Evolutionary conservation across 768 basidiomycete species (phyloP), one percentile per base, ranked within the genome.

Genomic region (Agaricus subrufescens): DNA sequence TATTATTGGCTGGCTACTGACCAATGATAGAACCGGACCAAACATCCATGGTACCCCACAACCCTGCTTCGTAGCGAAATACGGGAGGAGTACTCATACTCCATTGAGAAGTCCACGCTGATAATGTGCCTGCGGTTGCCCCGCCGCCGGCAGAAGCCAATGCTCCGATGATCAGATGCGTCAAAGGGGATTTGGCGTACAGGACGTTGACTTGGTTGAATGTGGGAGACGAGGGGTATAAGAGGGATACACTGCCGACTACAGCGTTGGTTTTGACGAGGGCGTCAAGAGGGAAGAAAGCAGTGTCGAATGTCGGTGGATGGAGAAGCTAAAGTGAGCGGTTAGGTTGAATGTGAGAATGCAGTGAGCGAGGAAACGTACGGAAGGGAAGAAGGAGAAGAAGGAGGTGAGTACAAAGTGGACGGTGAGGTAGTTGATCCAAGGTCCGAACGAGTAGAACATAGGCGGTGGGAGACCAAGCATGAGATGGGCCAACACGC

Each of bases 1-100:
- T 71, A 52, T 51, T 19, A 19, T 19, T 19, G 19, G 19, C 19
- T 19, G 19, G 19, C 19, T 19, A 34, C 34, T 34, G 34, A 70
- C 71, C 78, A 8, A 75, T 75, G 2, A 81, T 58, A 7, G 77
- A 72, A 39, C 81, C 81, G 53, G 72, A 79, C 81, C 80, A 82
- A 0, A 81, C 63, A 60, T 82, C 81, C 15, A 81, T 62, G 1
- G 74, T 77, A 7, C 68, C 73, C 57, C 71, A 71, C 49, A 72
- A 46, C 44, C 73, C 71, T 2, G 71, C 74, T 4, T 70, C 75
- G 10, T 66, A 66, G 25, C 73, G 70, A 11, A 83, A 67, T 25
- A 79, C 65, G 0, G 75, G 75, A 2, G 81, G 81, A 0, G 76
- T 79, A 15, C 69, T 67, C 52, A 81, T 67, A 3, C 69, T 61